These are phyloP conservation scores for Cardamine resedifolia DNA, from an alignment of 345 rosid genomes.

Conservation along the genomic window DNA sequence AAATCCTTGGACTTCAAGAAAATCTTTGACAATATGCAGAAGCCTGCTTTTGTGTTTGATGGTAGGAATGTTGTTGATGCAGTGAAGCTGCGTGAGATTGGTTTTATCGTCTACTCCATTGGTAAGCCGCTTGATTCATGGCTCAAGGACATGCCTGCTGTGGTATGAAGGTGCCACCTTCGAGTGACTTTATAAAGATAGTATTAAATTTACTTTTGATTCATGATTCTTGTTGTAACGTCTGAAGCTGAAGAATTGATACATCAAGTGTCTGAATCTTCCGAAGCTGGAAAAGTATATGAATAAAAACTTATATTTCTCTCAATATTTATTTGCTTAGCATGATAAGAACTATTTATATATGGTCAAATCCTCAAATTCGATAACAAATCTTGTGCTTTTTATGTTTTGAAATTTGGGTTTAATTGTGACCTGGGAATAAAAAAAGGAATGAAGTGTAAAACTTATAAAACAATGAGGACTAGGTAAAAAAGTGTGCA, in stretches of 20 bases:
- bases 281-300: conserved; percentile 21
- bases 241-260: conserved; percentile 3
- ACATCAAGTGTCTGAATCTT: conserved; percentile 8
- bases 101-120: conserved; percentile 72
- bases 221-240: conserved; percentile 13
- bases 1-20: conserved; percentile 53
- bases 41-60: conserved; percentile 70
- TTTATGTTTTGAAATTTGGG: neutral
- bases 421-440: neutral
- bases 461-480: conserved; percentile 1
- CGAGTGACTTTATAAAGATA: conserved; percentile 2
- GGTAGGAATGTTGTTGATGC: conserved; percentile 65
- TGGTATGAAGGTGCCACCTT: conserved; percentile 26
- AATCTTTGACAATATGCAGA: conserved; percentile 47
- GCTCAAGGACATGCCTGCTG: conserved; percentile 38
- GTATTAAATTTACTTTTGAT: conserved; percentile 5
- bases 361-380: neutral
- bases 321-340: neutral
- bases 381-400: neutral
- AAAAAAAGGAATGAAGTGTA: neutral
- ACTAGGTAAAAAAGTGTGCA: neutral
- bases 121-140: conserved; percentile 43
- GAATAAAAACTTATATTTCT: neutral
- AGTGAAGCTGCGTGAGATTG: conserved; percentile 65
- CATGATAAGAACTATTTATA: neutral